Evolutionary conservation across 805 yeast genomes (phyloP), one percentile per base, ranked within the genome.

Genomic region (Saccharomyces kudriavzevii): DNA sequence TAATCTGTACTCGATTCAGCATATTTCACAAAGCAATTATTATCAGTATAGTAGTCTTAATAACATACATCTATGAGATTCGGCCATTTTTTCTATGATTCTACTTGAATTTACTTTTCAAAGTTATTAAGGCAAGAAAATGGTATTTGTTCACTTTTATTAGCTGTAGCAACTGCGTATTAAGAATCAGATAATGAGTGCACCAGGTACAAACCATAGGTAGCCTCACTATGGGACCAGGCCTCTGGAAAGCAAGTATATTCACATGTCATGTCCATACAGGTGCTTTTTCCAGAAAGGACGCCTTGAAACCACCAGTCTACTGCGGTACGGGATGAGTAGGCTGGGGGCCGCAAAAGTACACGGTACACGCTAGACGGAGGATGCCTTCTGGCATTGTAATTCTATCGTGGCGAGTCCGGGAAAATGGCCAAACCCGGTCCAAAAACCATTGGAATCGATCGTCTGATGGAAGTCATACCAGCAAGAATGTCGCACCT

Each of bases 61-160:
- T 54, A 66, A 87, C 96, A 78, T 89, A 88, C 96, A 86, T 89
- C 96, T 89, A 82, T 89, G 96, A 76, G 96, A 85, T 83, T 88
- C 96, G 82, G 96, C 90, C 96, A 89, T 89, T 79, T 76, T 82
- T 66, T 62, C 54, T 35, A 5, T 35, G 43, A 35, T 35, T 17
- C 47, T 58, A 52, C 55, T 56, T 61, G 57, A 53, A 54, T 47
- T 45, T 49, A 47, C 45, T 53, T 22, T 25, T 35, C 11, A 17
- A 17, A 35, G 43, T 35, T 35, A 24, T 35, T 5, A 8, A 17
- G 17, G 24, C 43, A 17, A 35, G 17, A 17, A 35, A 35, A 17
- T 5, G 17, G 17, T 24, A 17, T 13, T 35, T 35, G 8, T 4
- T 8, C 2, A 35, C 13, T 11, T 30, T 17, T 17, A 35, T 35